Conservation (phyloP, 2,329 filamentous ascomycete species). For the Ceratocystis harringtonii region DNA sequence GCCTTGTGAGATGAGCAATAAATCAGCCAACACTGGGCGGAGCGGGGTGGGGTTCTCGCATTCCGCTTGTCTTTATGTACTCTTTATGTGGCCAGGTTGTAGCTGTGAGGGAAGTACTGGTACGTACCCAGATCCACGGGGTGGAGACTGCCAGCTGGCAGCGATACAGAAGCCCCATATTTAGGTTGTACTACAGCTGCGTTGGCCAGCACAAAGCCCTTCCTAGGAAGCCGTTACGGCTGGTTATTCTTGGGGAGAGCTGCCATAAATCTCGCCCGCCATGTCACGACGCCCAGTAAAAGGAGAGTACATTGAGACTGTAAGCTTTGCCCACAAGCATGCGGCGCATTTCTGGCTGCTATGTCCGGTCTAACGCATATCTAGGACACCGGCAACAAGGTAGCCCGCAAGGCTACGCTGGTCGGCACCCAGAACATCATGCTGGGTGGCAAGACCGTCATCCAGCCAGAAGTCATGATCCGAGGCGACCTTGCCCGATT, state of each 20-base stretch:
- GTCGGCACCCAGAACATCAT: slow-evolving; percentile 97
- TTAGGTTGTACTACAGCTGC: neutral
- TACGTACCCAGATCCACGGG: neutral
- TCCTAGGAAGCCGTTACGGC: neutral
- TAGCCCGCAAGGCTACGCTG: slow-evolving; percentile 79
- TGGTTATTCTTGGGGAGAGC: neutral
- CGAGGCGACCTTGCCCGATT: slow-evolving; percentile 69
- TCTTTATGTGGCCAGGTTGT: neutral
- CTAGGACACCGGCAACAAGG: slow-evolving; percentile 95
- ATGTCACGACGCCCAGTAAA: slow-evolving; percentile 69
- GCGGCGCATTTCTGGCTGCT: neutral
- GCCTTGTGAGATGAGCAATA: neutral
- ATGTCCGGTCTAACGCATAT: slow-evolving; percentile 8
- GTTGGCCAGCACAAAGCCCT: neutral
- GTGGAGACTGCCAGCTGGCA: neutral
- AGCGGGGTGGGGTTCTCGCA: neutral
- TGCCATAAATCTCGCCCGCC: slow-evolving; percentile 20
- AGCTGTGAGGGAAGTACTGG: neutral
- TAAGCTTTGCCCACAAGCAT: slow-evolving; percentile 28
- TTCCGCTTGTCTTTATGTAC: neutral
- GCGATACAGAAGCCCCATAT: neutral
- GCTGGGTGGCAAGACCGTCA: slow-evolving; percentile 87
- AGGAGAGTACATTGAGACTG: slow-evolving; percentile 94
- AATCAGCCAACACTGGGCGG: neutral
- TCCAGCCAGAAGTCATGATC: slow-evolving; percentile 88